Evolutionary conservation across 176 grass and related monocot genomes (phyloP), one percentile per base, ranked within the genome.

Genomic region (Hsuehochloa calcarea): DNA sequence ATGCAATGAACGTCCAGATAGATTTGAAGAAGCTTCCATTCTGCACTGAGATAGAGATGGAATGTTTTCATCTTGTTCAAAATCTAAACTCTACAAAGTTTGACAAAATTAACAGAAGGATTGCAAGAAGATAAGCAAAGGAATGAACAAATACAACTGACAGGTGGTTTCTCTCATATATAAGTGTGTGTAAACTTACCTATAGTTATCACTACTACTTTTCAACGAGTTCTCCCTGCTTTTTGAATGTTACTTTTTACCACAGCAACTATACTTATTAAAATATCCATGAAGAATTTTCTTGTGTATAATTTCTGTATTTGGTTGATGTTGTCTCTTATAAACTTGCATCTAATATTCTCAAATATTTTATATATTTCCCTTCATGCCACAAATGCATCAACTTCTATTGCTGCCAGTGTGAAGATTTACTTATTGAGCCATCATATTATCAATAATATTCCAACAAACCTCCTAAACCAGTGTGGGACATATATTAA

Each of bases 21-120:
- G 39, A 87, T 95, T 92, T 91, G 92, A 94, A 79, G 96, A 92
- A 89, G 84, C 84, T 90, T 99, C 97, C 47, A 80, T 82, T 90
- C 93, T 98, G 82, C 90, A 88, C 83, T 92, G 93, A 85, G 86
- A 87, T 79, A 80, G 78, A 91, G 62, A 85, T 29, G 35, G 77
- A 79, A 84, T 71, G 68, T 86, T 94, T 77, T 99, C 85, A 85
- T 96, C 88, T 88, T 91, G 91, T 58, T 85, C 88, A 86, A 77
- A 79, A 88, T 91, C 80, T 92, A 66, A 70, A 86, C 68, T 85
- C 29, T 67, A 79, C 68, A 85, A 59, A 88, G 22, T 63, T 72
- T 12, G 61, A 70, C 9, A 46, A 72, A 26, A 87, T 12, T 9
- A 79, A 78, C 11, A 68, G 50, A 82, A 64, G 22, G 44, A 63